Base-by-base conservation (phyloP, 164 flowering plant genomes). In the Tinospora cordifolia region DNA sequence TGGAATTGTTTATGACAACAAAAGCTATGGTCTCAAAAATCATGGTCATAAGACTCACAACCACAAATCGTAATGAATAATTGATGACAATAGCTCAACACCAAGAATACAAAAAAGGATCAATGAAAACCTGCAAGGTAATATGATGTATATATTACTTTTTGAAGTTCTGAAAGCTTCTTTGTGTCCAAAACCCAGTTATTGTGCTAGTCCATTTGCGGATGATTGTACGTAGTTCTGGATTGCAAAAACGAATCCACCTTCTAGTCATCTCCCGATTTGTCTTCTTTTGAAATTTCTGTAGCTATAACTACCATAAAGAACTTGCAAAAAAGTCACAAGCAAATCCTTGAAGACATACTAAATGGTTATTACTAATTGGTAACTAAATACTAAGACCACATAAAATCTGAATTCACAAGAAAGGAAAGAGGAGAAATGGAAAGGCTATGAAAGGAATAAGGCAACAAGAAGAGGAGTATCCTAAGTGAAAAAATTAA, bases 231-330 rank as follows among this genome's bases (percentile, higher is more conserved):
- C 98, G 90, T 46, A 93, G 75, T 71, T 77, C 82, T 64, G 97
- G 92, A 81, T 91, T 93, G 83, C 97, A 93, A 76, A 88, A 91
- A 11, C 75, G 81, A 72, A 93, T 88, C 98, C 98, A 91, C 81
- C 98, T 84, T 76, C 98, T 86, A 26, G 98, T 96, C 62, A 97
- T 93, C 70, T 90, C 97, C 25, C 98, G 96, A 83, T 91, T 93
- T 64, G 98, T 93, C 76, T 93, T 93, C 69, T 91, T 93, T 75
- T 93, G 98, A 77, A 93, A 93, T 72, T 93, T 93, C 70, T 85
- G 84, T 65, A 96, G 96, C 97, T 96, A 93, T 77, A 93, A 67
- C 98, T 94, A 88, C 79, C 75, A 81, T 66, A 62, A 67, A 34
- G 64, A 63, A 39, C 65, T 27, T 12, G 6, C n/a, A 30, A 62